Conservation (phyloP, 306 rosid species). For the Dryas octopetala region DNA sequence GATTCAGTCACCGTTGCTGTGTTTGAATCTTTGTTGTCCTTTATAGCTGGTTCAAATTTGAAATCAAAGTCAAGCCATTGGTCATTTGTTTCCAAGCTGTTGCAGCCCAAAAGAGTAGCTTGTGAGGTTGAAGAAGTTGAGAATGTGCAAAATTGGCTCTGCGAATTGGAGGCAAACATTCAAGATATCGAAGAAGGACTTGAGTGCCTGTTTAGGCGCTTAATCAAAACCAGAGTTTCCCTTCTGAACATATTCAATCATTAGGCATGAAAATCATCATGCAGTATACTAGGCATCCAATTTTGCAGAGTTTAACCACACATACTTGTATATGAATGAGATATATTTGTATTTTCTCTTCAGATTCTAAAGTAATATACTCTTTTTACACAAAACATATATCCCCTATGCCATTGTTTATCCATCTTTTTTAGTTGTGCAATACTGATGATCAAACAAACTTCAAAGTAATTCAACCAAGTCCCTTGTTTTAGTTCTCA, state of each 20-base stretch:
- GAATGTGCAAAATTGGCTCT: slow-evolving; percentile 11
- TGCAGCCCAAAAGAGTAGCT: slow-evolving; percentile 28
- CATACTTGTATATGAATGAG: neutral
- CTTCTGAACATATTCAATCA: slow-evolving; percentile 39
- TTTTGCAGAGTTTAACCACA: neutral
- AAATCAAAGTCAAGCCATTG: slow-evolving; percentile 18
- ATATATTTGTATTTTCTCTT: neutral
- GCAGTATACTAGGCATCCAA: neutral
- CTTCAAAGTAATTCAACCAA: neutral
- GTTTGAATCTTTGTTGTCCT: slow-evolving; percentile 22
- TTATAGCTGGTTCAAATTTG: slow-evolving; percentile 16
- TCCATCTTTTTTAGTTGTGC: neutral
- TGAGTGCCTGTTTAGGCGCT: slow-evolving; percentile 22
- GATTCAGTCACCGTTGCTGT: slow-evolving; percentile 15
- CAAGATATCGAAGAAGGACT: slow-evolving; percentile 24
- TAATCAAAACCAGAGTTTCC: slow-evolving; percentile 31
- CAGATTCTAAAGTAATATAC: neutral
- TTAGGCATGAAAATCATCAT: slow-evolving; percentile 2
- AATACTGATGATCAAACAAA: neutral
- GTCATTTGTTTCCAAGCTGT: slow-evolving; percentile 28
- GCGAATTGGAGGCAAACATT: slow-evolving; percentile 22
- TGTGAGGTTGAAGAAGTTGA: slow-evolving; percentile 8
- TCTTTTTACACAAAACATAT: neutral
- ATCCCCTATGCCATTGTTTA: neutral
- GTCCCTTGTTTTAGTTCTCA: neutral